Conservation (phyloP, 2,329 filamentous ascomycete genomes). For the Aureobasidium mangrovei region DNA sequence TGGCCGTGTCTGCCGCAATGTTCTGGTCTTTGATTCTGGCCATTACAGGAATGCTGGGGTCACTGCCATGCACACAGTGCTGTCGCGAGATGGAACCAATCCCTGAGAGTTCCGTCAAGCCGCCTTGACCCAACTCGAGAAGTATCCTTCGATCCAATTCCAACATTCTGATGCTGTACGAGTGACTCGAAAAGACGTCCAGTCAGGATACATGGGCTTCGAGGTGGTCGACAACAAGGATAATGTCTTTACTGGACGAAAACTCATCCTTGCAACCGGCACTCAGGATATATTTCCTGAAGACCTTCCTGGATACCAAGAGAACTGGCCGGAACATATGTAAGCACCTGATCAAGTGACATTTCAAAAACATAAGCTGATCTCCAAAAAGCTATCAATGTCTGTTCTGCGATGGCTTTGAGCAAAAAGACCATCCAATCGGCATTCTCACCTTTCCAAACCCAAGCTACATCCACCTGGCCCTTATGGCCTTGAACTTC, state of each 20-base stretch:
- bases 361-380: background rate
- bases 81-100: constrained; percentile 19
- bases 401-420: constrained; percentile 21
- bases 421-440: constrained; percentile 15
- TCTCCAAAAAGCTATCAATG: constrained; percentile 17
- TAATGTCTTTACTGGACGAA: constrained; percentile 16
- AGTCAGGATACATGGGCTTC: background rate
- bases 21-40: constrained; percentile 18
- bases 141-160: constrained; percentile 15
- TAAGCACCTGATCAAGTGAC: background rate
- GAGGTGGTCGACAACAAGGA: constrained; percentile 2
- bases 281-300: constrained; percentile 18
- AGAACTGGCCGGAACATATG: constrained; percentile 21
- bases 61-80: constrained; percentile 17
- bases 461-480: background rate
- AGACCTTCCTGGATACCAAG: constrained; percentile 18
- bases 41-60: constrained; percentile 21
- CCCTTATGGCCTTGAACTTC: background rate
- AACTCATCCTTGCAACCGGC: constrained; percentile 20
- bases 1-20: constrained; percentile 19
- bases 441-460: constrained; percentile 9
- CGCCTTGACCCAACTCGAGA: constrained; percentile 18
- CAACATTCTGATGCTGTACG: constrained; percentile 13
- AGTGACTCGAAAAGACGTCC: constrained; percentile 13
- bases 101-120: constrained; percentile 19